Base-by-base conservation (phyloP, 1,139 yeast genomes). In the Lodderomyces metapsilosis region DNA sequence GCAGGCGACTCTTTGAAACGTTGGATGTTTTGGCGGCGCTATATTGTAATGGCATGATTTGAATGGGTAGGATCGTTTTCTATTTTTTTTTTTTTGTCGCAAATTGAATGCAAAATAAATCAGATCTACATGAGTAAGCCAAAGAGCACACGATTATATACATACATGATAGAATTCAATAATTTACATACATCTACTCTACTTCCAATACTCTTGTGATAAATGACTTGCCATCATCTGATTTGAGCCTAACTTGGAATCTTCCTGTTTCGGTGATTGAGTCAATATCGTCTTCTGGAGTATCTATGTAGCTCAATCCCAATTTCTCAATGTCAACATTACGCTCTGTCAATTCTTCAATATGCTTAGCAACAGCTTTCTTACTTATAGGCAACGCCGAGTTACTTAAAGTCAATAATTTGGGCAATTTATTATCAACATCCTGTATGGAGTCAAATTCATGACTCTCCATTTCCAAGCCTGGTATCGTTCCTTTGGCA, bases 11-110 rank as follows among this genome's bases (percentile, higher is more conserved):
- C 25, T 39, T 45, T 9, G 58, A 44, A 10, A 58, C 44, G 12
- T 71, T 61, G 0, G 76, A 70, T 32, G 76, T 65, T 45, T 57
- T 65, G 3, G 78, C 75, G 2, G 77, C 76, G 41, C 70, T 67
- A 43, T 62, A 71, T 38, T 66, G 58, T 20, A 55, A 44, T 10
- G 49, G 44, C 49, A 46, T 46, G 21, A 10, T 20, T 20, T 20
- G 7, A 20, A 20, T 20, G 22, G n/a, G n/a, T n/a, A n/a, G n/a
- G n/a, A n/a, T 20, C 8, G 5, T 20, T 20, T 20, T 20, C 22
- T 20, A 5, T 8, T 11, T 32, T 36, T 20, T 12, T 28, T 27
- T 28, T 36, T 20, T 12, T 36, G 21, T 18, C 16, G 25, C 23
- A 25, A 25, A 25, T 25, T 12, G 32, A 28, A 28, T 7, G 32